Evolutionary conservation across 257 asterid genomes (phyloP), one percentile per base, ranked within the genome.

Genomic region (Knoxia roxburghii): DNA sequence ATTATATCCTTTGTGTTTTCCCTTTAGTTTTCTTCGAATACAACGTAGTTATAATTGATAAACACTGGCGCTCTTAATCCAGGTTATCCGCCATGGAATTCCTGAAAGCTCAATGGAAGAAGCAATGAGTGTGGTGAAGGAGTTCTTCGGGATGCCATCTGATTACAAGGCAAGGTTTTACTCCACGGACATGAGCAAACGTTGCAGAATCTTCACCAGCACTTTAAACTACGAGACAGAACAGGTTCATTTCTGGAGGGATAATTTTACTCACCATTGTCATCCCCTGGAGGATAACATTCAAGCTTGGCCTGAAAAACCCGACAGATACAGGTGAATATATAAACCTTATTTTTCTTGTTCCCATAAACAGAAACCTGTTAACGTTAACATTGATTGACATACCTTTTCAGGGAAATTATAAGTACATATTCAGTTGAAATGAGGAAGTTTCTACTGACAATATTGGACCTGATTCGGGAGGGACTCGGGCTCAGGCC

Each of bases 181-280:
- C 54, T 84, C 91, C 0, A 76, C 45, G 0, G 88, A 77, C 40
- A 52, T 57, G 0, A 55, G 4, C n/a, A 64, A 33, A 50, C 77
- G 72, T 12, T 89, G 89, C 74, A 79, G 87, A 73, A 46, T 89
- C 10, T 83, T 51, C 75, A 76, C 88, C 0, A 86, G 96, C 80
- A 73, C 85, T 5, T 2, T 79, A 55, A 77, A 81, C 48, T 81
- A 89, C 43, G 80, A 80, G 29, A 61, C 56, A 0, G 95, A 83
- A 70, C 81, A 81, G 0, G 27, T 83, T 62, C 89, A 83, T 60
- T 81, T 74, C 37, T 84, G 95, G 95, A 84, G 88, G 75, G 95
- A 89, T 40, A 83, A 83, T 65, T 69, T 86, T 52, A 81, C 86
- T 5, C 95, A 89, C 73, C 82, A 74, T 37, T 83, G 89, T 48